Conservation (phyloP, 139 green algal genomes). For the Coccomyxa sp. region DNA sequence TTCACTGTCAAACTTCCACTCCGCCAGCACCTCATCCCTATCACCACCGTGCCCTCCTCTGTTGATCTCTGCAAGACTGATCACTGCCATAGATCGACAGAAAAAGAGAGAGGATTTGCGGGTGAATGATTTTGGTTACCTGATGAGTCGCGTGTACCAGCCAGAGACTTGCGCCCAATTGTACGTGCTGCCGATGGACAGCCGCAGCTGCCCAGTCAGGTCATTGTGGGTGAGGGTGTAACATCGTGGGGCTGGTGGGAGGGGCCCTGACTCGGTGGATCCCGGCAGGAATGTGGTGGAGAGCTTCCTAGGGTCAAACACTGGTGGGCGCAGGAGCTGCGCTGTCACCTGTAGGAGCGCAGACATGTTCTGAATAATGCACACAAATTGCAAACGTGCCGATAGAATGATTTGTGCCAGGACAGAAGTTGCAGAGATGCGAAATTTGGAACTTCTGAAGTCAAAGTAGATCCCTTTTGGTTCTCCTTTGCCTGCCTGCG, state of each 20-base stretch:
- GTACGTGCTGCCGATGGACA: constrained; percentile 73
- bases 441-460: too few species aligned
- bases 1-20: constrained; percentile 51
- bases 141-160: constrained; percentile 51
- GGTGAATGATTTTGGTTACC: constrained; percentile 1
- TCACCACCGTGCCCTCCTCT: not conserved
- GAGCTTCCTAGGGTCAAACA: constrained; percentile 66
- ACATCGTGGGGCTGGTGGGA: constrained; percentile 19
- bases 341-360: not conserved
- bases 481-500: too few species aligned
- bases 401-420: too few species aligned
- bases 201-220: constrained; percentile 69
- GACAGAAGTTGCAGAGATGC: too few species aligned
- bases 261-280: not conserved
- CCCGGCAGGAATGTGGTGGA: constrained; percentile 39
- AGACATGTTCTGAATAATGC: too few species aligned
- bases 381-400: too few species aligned
- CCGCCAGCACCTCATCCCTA: constrained; percentile 81
- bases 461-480: too few species aligned
- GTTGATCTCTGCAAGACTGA: not conserved
- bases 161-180: constrained; percentile 75
- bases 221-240: constrained; percentile 95
- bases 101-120: too few species aligned
- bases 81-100: not conserved
- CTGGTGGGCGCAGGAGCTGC: constrained; percentile 58